Conservation (phyloP, 2,329 filamentous ascomycete genomes). For the Colletotrichum horii region DNA sequence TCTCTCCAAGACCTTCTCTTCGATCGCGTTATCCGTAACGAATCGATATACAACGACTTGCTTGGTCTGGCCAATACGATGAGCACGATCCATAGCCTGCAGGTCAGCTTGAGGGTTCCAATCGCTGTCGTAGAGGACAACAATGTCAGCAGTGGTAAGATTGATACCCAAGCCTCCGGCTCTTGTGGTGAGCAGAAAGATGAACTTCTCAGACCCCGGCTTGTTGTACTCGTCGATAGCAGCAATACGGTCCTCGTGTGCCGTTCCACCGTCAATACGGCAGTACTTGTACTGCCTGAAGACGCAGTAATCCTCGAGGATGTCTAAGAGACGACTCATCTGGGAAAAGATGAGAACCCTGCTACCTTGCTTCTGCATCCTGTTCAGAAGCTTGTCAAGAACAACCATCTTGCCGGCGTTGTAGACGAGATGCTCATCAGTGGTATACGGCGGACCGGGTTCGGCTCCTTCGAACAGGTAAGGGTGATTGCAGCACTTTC, state of each 20-base stretch:
- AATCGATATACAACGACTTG: constrained; percentile 97
- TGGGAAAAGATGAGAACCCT: constrained; percentile 99
- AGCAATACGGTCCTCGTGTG: constrained; percentile 95
- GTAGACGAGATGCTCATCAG: constrained; percentile 91
- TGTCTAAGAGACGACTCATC: constrained; percentile 97
- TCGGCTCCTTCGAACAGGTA: constrained; percentile 98
- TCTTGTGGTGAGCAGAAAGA: constrained; percentile 93
- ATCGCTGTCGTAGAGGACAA: constrained; percentile 95
- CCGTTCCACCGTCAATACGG: constrained; percentile 94
- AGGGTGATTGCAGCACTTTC: constrained; percentile 98
- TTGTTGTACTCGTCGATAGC: constrained; percentile 99
- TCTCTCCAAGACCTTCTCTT: constrained; percentile 96
- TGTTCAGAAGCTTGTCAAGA: constrained; percentile 86
- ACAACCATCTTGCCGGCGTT: constrained; percentile 98
- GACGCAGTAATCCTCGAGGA: constrained; percentile 97
- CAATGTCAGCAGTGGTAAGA: constrained; percentile 91
- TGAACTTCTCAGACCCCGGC: constrained; percentile 91
- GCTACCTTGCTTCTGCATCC: constrained; percentile 85
- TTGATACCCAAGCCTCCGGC: constrained; percentile 98
- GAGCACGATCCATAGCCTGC: constrained; percentile 98
- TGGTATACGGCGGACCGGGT: constrained; percentile 96
- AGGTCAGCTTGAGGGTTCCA: constrained; percentile 99
- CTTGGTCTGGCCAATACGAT: constrained; percentile 98
- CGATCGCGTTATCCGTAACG: constrained; percentile 96
- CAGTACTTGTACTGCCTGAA: constrained; percentile 96